These are phyloP conservation scores for Chlamydomonas sp. DNA, from an alignment of 139 green algal species.

Conservation along the genomic window DNA sequence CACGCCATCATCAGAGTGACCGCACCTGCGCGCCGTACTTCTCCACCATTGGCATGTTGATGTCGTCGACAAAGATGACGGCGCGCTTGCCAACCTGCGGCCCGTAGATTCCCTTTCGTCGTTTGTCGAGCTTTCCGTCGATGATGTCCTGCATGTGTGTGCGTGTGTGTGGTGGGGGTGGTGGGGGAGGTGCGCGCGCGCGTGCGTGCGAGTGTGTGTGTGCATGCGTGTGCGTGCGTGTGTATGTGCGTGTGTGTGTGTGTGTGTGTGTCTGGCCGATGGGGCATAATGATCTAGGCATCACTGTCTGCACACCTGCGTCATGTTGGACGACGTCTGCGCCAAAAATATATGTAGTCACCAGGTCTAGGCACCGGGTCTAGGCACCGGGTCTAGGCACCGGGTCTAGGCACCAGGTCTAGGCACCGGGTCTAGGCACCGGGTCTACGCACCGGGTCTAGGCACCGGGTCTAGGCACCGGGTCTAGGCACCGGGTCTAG, in stretches of 20 bases:
- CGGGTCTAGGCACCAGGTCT: no score
- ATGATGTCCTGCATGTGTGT: conserved; percentile 41
- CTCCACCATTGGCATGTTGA: conserved; percentile 73
- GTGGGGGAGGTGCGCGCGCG: not conserved
- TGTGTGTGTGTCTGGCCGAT: not conserved
- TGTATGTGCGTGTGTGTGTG: conserved; percentile 3
- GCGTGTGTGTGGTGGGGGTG: not conserved
- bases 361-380: no score
- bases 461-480: no score
- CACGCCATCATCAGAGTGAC: not conserved
- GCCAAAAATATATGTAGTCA: no score
- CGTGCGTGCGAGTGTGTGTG: not conserved
- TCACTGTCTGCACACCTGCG: conserved; percentile 20
- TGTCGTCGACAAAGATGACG: conserved; percentile 62
- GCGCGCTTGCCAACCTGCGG: conserved; percentile 6
- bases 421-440: no score
- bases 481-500: no score
- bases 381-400: no score
- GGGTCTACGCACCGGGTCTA: no score
- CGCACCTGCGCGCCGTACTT: conserved; percentile 50
- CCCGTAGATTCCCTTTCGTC: conserved; percentile 30
- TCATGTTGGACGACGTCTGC: conserved; percentile 58
- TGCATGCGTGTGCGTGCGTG: not conserved
- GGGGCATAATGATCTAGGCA: no score
- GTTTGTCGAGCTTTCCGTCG: conserved; percentile 49